These are phyloP conservation scores for Aspergillus ochraceoroseus DNA, from an alignment of 2,329 filamentous ascomycete species.

Conservation along the genomic window DNA sequence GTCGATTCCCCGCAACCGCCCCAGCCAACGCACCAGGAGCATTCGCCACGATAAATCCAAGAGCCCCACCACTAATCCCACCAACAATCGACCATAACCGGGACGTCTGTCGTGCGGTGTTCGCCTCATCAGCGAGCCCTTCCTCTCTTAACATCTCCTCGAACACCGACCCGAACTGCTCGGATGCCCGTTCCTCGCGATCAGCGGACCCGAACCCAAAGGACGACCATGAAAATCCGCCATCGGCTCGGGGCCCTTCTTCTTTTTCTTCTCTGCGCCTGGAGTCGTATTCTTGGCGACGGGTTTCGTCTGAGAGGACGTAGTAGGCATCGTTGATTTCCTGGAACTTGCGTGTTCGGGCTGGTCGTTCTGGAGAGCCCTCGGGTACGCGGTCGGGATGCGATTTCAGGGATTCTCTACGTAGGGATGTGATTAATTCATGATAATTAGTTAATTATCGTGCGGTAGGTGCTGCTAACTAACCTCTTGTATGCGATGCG, in stretches of 20 bases:
- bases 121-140: slow-evolving; percentile 62
- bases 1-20: slow-evolving; percentile 81
- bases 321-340: slow-evolving; percentile 91
- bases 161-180: slow-evolving; percentile 83
- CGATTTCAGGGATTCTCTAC: slow-evolving; percentile 70
- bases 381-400: slow-evolving; percentile 86
- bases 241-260: slow-evolving; percentile 45
- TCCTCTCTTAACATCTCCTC: slow-evolving; percentile 87
- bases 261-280: slow-evolving; percentile 56
- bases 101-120: slow-evolving; percentile 50
- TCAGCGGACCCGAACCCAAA: slow-evolving; percentile 54
- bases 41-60: slow-evolving; percentile 94
- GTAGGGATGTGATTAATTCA: no score
- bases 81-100: slow-evolving; percentile 86
- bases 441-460: slow-evolving; percentile 34
- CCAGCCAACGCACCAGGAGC: slow-evolving; percentile 84
- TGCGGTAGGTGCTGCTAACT: slow-evolving; percentile 35
- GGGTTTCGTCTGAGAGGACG: slow-evolving; percentile 71
- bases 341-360: slow-evolving; percentile 83
- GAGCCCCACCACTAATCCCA: slow-evolving; percentile 76
- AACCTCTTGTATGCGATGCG: slow-evolving; percentile 92
- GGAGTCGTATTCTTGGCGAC: slow-evolving; percentile 77
- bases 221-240: slow-evolving; percentile 71
- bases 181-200: slow-evolving; percentile 47
- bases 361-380: slow-evolving; percentile 74